Percentiles rank a stretch among this genome's conserved stretches.
These are phyloP conservation scores for Aphanomyces astaci DNA, from an alignment of 352 stramenopile genomes.

Conservation along the genomic window DNA sequence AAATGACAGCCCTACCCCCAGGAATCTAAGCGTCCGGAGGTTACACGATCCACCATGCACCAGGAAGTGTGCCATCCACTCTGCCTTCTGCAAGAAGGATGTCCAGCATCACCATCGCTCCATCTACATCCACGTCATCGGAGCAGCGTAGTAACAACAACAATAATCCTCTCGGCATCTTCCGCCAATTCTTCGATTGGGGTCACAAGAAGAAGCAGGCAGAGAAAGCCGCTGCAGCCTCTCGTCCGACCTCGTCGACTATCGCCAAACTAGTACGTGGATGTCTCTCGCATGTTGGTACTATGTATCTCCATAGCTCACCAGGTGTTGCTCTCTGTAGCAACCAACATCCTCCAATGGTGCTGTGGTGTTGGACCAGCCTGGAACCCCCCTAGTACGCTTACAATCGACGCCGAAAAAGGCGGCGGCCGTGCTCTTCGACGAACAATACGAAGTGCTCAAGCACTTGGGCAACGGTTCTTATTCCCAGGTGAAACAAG, in stretches of 20 bases:
- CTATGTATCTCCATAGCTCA: no score
- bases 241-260: background rate
- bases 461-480: slow-evolving; percentile 75
- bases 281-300: no score
- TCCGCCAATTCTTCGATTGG: background rate
- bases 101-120: background rate
- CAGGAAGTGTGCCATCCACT: slow-evolving; percentile 4
- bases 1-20: background rate
- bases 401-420: background rate
- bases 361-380: background rate
- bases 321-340: background rate
- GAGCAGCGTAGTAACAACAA: background rate
- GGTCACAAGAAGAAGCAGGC: background rate
- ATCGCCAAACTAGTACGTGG: background rate
- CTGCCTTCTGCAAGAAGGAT: slow-evolving; percentile 1
- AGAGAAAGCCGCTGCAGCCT: background rate
- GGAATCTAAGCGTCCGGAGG: background rate
- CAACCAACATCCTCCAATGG: background rate
- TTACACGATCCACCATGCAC: background rate
- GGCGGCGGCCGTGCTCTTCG: slow-evolving; percentile 34
- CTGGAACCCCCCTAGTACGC: background rate
- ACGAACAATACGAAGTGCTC: slow-evolving; percentile 73
- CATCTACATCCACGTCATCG: background rate
- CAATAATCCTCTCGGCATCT: background rate
- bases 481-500: slow-evolving; percentile 84